Percentiles rank a stretch among this genome's conserved stretches.
Evolutionary conservation across 2,329 filamentous ascomycete genomes (phyloP).

Genomic region (Simplicillium sp.): DNA sequence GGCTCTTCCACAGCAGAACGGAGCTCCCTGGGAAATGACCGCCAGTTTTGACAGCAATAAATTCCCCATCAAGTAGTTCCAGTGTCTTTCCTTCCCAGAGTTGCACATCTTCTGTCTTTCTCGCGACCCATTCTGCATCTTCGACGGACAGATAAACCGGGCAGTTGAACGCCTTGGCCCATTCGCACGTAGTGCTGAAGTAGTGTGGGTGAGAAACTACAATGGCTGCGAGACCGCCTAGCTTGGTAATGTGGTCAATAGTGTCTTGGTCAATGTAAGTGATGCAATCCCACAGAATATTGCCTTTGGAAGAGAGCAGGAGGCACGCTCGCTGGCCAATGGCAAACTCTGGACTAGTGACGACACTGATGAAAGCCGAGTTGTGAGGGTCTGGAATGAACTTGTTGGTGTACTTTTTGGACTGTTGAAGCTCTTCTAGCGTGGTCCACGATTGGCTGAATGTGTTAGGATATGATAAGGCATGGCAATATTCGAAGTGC

Average conservation of each 20-base stretch:
- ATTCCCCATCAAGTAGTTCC: too few relatives aligned
- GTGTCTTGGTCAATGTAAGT: conserved; percentile 60
- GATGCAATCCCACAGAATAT: conserved; percentile 74
- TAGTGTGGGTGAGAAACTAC: conserved; percentile 76
- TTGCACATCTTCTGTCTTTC: too few relatives aligned
- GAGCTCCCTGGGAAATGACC: too few relatives aligned
- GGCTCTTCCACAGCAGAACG: too few relatives aligned
- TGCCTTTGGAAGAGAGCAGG: conserved; percentile 54
- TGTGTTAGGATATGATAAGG: conserved; percentile 7
- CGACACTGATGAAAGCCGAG: conserved; percentile 33
- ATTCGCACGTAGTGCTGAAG: conserved; percentile 66
- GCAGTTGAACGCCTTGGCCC: conserved; percentile 60
- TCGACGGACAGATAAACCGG: conserved; percentile 59
- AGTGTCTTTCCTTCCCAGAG: too few relatives aligned
- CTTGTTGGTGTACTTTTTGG: conserved; percentile 38
- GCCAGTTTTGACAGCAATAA: too few relatives aligned
- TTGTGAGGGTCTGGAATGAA: conserved; percentile 39
- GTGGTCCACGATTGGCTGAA: conserved; percentile 57
- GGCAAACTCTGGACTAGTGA: conserved; percentile 48
- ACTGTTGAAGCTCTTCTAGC: conserved; percentile 33
- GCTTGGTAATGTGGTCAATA: conserved; percentile 39
- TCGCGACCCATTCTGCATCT: conserved; percentile 49
- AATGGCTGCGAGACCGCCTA: conserved; percentile 62
- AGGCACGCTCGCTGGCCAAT: conserved; percentile 71
- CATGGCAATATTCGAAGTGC: background rate